Conservation (phyloP, 1,284 basidiomycete species). For the Moesziomyces parantarcticus region DNA sequence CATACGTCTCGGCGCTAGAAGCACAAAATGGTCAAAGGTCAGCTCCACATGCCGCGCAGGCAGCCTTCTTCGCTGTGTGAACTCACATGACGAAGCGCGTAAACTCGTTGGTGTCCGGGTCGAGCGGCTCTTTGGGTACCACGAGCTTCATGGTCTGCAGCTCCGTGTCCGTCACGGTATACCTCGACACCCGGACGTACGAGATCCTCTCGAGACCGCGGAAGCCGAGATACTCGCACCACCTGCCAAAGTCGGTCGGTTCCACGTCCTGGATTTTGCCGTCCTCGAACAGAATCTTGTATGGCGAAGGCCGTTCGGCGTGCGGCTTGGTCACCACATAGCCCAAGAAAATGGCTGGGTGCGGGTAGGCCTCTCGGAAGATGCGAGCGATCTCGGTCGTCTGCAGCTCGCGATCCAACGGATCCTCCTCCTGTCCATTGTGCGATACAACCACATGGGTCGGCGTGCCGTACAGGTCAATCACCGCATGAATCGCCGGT, state of each 20-base stretch:
- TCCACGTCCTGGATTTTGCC: constrained; percentile 71
- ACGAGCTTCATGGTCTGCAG: constrained; percentile 63
- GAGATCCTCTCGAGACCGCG: constrained; percentile 56
- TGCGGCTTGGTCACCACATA: constrained; percentile 79
- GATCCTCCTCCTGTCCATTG: constrained; percentile 92
- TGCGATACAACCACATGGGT: constrained; percentile 87
- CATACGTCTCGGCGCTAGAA: constrained; percentile 36
- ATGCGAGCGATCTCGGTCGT: constrained; percentile 83
- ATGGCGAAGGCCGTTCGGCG: constrained; percentile 80
- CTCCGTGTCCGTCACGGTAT: constrained; percentile 64
- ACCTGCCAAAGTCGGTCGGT: constrained; percentile 52
- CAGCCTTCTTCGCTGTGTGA: not conserved
- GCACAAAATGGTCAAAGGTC: not conserved
- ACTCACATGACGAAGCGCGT: constrained; percentile 45
- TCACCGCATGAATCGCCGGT: constrained; percentile 78
- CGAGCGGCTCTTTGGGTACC: constrained; percentile 48
- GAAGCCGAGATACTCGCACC: constrained; percentile 66
- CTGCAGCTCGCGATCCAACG: constrained; percentile 87
- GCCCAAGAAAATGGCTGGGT: constrained; percentile 83
- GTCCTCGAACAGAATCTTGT: constrained; percentile 76
- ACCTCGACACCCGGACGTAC: constrained; percentile 62
- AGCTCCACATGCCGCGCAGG: not conserved
- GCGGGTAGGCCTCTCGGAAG: constrained; percentile 78
- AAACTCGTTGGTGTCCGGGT: constrained; percentile 50
- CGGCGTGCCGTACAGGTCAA: constrained; percentile 83